Base-by-base conservation (phyloP, 2,329 filamentous ascomycete species). In the Fusarium compactum region DNA sequence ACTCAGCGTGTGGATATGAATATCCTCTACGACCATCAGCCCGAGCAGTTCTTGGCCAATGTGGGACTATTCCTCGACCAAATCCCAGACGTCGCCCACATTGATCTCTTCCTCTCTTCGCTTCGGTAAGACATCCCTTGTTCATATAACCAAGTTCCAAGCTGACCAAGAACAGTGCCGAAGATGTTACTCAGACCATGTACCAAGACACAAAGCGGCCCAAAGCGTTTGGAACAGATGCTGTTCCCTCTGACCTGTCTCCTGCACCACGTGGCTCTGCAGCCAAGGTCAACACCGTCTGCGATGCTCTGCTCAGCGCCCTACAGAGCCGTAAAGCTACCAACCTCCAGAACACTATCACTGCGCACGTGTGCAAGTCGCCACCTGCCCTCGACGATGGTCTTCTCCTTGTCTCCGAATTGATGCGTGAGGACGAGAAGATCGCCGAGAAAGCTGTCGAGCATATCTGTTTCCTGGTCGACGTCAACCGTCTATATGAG, bases 1-100 rank as follows among this genome's bases (percentile, higher is more conserved):
- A 95, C 91, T 24, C 97, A 99, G 78, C 89, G 97, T 72, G 96
- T 99, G 1, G 96, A 99, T 76, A 95, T 98, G 92, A 99, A 99
- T 76, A 95, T 99, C 66, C 84, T 99, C 4, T 95, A 97, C 76
- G 96, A 99, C 76, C 93, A 98, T 80, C 90, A 90, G n/a, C 94
- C 95, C 0, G 86, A 90, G 40, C 92, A 97, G 72, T 98, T 99
- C 77, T 86, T 98, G 78, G 83, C 86, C 6, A 92, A 90, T 70
- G 87, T 97, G 14, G 85, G 86, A 1, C 80, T 92, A 1, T 97
- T 99, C 76, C 84, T 98, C 32, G 90, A 94, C 20, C 95, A 99
- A 78, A 85, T 99, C 43, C 90, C 91, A 73, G 94, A 93, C 69
- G 85, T 92, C 15, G 88, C 94, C 40, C 92, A 93, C 69, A 91